These are phyloP conservation scores for Helenozyma rhizophorensis DNA, from an alignment of 805 yeast genomes.

Conservation along the genomic window DNA sequence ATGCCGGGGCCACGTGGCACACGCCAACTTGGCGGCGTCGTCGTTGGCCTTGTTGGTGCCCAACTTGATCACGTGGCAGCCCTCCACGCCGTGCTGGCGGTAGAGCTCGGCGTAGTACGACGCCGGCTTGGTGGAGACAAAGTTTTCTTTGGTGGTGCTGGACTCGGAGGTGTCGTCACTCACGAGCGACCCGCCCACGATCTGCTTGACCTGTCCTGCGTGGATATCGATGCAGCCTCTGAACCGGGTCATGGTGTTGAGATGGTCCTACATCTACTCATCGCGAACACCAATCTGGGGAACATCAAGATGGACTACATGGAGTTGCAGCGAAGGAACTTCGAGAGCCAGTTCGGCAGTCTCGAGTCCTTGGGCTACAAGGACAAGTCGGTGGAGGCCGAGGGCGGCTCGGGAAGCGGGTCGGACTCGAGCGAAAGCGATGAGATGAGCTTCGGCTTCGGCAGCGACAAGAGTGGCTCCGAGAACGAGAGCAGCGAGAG, in stretches of 20 bases:
- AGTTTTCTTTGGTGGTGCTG: conserved; percentile 47
- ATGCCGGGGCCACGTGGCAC: conserved; percentile 64
- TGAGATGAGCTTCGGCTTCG: conserved; percentile 2
- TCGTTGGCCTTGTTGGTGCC: conserved; percentile 78
- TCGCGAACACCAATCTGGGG: conserved; percentile 2
- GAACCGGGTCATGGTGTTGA: conserved; percentile 79
- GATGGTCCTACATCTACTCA: no score
- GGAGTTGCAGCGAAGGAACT: conserved; percentile 53
- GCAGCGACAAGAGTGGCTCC: conserved; percentile 1
- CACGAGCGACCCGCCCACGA: conserved; percentile 86
- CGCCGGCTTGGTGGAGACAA: conserved; percentile 71
- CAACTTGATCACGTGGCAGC: conserved; percentile 91
- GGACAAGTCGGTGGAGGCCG: conserved; percentile 22
- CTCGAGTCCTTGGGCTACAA: conserved; percentile 51
- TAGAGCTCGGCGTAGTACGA: conserved; percentile 73
- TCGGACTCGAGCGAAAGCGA: conserved; percentile 3
- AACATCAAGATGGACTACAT: conserved; percentile 24
- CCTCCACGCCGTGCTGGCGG: conserved; percentile 49
- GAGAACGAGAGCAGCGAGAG: conserved; percentile 1
- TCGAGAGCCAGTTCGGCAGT: conserved; percentile 63
- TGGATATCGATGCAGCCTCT: conserved; percentile 96
- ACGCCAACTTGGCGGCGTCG: conserved; percentile 73
- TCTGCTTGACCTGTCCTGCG: conserved; percentile 92
- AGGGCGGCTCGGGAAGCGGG: no score
- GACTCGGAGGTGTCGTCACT: conserved; percentile 44